Evolutionary conservation across 2,329 filamentous ascomycete genomes (phyloP).

Genomic region (Xylariaceae sp.): DNA sequence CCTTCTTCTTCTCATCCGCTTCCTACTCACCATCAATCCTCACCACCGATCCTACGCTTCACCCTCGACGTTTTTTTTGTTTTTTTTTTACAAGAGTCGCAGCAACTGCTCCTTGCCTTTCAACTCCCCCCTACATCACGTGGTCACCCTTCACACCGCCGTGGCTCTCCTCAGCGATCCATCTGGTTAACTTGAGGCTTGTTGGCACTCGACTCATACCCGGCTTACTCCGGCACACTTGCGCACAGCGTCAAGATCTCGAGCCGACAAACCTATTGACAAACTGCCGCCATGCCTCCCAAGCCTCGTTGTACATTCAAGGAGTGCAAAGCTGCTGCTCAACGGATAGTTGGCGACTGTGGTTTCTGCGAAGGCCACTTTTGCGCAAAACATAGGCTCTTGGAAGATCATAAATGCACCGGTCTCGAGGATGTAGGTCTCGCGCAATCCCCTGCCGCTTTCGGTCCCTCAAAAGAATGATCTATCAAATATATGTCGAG

Average conservation of each 20-base stretch:
- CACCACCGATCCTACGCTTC: background rate
- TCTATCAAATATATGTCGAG: background rate
- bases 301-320: conserved; percentile 84
- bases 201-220: background rate
- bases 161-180: background rate
- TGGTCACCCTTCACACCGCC: background rate
- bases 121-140: background rate
- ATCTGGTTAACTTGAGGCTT: background rate
- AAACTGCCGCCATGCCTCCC: conserved; percentile 58
- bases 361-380: conserved; percentile 90
- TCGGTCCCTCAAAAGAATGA: conserved; percentile 30
- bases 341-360: conserved; percentile 94
- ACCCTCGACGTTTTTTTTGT: background rate
- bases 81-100: background rate
- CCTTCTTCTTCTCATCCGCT: background rate
- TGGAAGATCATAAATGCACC: conserved; percentile 91
- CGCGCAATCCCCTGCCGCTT: conserved; percentile 17
- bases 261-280: background rate
- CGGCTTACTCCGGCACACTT: background rate
- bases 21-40: background rate
- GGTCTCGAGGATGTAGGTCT: conserved; percentile 78
- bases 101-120: background rate
- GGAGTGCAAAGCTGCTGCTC: conserved; percentile 79
- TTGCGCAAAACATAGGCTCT: conserved; percentile 88
- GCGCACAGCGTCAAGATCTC: background rate